Evolutionary conservation across 208 protist species (phyloP).

Genomic region (Leishmania aethiopica): DNA sequence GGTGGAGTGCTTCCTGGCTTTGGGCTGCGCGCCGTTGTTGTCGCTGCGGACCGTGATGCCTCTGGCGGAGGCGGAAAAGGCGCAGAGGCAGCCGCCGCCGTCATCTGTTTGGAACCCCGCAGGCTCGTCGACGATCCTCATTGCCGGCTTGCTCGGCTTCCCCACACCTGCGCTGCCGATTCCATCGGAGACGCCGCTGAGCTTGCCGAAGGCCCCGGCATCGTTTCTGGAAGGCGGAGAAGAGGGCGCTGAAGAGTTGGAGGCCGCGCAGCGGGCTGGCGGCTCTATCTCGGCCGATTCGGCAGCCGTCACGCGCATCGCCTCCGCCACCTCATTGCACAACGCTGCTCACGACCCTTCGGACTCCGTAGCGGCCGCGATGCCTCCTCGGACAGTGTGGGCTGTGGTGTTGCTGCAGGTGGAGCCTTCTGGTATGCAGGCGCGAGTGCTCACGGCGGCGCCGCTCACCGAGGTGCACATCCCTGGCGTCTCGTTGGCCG

Average conservation of each 20-base stretch:
- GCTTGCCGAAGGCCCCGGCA: background rate
- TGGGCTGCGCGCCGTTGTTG: slow-evolving; percentile 46
- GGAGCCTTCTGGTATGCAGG: slow-evolving; percentile 31
- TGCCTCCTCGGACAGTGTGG: slow-evolving; percentile 22
- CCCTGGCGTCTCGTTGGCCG: slow-evolving; percentile 1
- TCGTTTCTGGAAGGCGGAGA: slow-evolving; percentile 16
- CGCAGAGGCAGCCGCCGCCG: background rate
- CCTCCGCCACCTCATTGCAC: background rate
- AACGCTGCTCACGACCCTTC: background rate
- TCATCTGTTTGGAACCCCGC: background rate
- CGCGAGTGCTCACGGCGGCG: slow-evolving; percentile 28
- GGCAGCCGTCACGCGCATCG: slow-evolving; percentile 8
- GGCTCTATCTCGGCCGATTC: background rate
- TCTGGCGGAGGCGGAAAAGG: slow-evolving; percentile 18
- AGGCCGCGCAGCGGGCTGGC: background rate
- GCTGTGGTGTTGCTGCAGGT: slow-evolving; percentile 32
- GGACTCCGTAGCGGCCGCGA: background rate
- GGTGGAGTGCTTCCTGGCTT: slow-evolving; percentile 72
- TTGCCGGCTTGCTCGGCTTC: slow-evolving; percentile 48
- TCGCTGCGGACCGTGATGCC: slow-evolving; percentile 41
- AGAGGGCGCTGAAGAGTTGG: background rate
- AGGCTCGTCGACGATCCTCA: slow-evolving; percentile 29
- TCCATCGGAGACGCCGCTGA: slow-evolving; percentile 2
- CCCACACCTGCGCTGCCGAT: slow-evolving; percentile 9
- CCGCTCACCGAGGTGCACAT: slow-evolving; percentile 20